These are phyloP conservation scores for Lepidopterella palustris DNA, from an alignment of 495 filamentous ascomycete genomes.

Conservation along the genomic window DNA sequence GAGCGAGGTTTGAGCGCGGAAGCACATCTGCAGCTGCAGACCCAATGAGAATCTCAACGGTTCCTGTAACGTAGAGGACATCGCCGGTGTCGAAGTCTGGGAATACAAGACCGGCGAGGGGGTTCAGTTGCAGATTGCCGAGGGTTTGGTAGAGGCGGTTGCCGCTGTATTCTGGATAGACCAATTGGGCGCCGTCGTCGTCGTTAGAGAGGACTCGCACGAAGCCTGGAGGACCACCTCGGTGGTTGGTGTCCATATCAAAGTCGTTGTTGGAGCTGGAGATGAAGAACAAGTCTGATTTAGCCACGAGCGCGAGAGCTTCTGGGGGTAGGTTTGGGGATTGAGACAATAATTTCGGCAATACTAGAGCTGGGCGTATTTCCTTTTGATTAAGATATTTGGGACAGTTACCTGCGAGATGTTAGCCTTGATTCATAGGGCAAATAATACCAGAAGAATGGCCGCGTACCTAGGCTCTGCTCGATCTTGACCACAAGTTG, in stretches of 20 bases:
- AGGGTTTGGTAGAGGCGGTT: conserved; percentile 78
- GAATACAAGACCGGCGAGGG: conserved; percentile 57
- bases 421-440: conserved; percentile 7
- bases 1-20: conserved; percentile 62
- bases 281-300: conserved; percentile 72
- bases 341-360: conserved; percentile 47
- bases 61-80: conserved; percentile 64
- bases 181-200: conserved; percentile 44
- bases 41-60: conserved; percentile 56
- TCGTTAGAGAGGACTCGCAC: conserved; percentile 56
- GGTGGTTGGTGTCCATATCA: conserved; percentile 81
- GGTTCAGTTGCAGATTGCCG: conserved; percentile 63
- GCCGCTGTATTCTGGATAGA: conserved; percentile 76
- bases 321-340: conserved; percentile 38
- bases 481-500: conserved; percentile 61
- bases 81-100: conserved; percentile 66
- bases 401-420: conserved; percentile 60
- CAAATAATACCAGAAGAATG: not conserved
- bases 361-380: conserved; percentile 48
- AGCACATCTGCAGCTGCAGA: conserved; percentile 52
- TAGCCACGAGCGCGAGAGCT: conserved; percentile 53
- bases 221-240: conserved; percentile 70
- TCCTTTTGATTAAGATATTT: conserved; percentile 75
- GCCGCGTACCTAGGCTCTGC: conserved; percentile 54
- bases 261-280: conserved; percentile 52